Evolutionary conservation across 495 filamentous ascomycete genomes (phyloP), one percentile per base, ranked within the genome.

Genomic region (Aspergillus sparsus): DNA sequence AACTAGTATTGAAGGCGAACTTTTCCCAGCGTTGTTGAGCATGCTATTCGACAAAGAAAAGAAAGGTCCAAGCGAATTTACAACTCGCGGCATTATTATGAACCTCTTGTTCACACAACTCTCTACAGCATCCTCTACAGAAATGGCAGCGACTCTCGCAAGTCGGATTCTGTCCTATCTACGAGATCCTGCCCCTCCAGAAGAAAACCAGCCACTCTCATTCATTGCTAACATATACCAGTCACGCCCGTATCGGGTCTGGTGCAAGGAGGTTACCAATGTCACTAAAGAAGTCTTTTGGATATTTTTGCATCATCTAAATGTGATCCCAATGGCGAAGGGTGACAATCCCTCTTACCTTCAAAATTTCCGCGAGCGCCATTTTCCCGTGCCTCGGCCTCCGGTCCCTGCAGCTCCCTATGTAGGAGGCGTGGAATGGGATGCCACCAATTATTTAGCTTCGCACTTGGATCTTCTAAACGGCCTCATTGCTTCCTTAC

Each of bases 271-370:
- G 71, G 85, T 93, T 15, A 85, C 85, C 52, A 91, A 88, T 63
- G 92, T 98, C 46, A 96, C 91, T 36, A 98, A 98, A 73, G 94
- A 98, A 71, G 94, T 98, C 32, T 98, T 98, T 72, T 98, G 94
- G 94, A 98, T 98, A 68, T 98, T 98, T 76, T 80, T 97, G 55
- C 94, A 98, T 69, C 87, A 93, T 58, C 76, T 93, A 50, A 98
- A 98, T 64, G 87, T 97, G 59, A 83, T 98, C 53, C 84, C 90
- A 4, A 68, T 75, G 41, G 66, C 70, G 49, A 66, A 72, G 44
- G 62, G 69, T 50, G 71, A 75, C 12, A 65, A 71, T 15, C 35
- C 69, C 10, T 63, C 69, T 50, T 68, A 27, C 21, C 21, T 64
- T 8, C 65, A 68, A 27, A 67, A 49, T 4, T 76, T 62, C 59